Base-by-base conservation (phyloP, 768 basidiomycete species). In the Auricularia auricula-judae region DNA sequence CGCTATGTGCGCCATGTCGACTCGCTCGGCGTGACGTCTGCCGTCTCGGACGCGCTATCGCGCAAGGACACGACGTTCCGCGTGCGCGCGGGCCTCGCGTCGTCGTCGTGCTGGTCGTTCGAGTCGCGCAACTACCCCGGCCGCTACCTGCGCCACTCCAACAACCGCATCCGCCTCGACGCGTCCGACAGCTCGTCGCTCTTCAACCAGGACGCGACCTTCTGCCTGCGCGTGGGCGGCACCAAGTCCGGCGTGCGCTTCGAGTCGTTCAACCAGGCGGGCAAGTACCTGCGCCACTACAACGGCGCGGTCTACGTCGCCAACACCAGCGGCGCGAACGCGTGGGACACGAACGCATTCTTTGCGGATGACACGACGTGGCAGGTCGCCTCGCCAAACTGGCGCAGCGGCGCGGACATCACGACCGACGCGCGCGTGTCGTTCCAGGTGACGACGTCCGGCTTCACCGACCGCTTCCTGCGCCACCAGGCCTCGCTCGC, bases 361-460 rank as follows among this genome's bases (percentile, higher is more conserved):
- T 56, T 18, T 18, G 54, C 11, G 2, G 54, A 11, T 8, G 54
- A 56, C 29, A 29, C 29, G 29, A 56, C 54, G 16, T 56, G 54
- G 54, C 54, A 56, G 29, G 54, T 56, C 29, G 54, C 54, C 54
- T 56, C 54, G n/a, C 54, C 54, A 21, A 16, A 21, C 14, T 56
- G 54, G 54, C 54, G 54, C 29, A 56, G 54, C 54, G 54, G 54
- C 54, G 54, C 54, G n/a, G 54, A 56, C 54, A n/a, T 56, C 54
- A 21, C n/a, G 8, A 18, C 29, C 11, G 54, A 21, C 54, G 12
- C 54, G n/a, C 54, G 54, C 29, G 29, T 29, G 29, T 29, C 29
- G 29, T 29, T 29, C 29, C 29, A 29, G 29, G 29, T 29, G 29
- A 56, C 54, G 29, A 56, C 54, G n/a, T 8, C 54, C 29, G 54